Evolutionary conservation across 257 asterid species (phyloP).

Genomic region (Verbascum thapsus): DNA sequence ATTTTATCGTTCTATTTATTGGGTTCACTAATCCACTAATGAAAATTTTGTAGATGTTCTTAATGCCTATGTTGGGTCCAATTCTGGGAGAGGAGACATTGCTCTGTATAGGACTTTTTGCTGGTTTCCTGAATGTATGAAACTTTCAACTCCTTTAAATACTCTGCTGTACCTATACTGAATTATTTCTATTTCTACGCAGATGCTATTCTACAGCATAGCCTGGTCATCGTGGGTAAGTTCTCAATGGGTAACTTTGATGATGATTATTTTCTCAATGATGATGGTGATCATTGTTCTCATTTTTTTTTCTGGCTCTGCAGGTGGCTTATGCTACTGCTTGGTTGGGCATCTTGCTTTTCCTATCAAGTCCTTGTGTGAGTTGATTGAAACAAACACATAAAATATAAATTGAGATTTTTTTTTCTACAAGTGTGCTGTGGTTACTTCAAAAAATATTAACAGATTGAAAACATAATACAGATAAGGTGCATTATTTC

Average conservation of each 20-base stretch:
- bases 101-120: constrained; percentile 52
- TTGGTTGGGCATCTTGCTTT: constrained; percentile 47
- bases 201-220: constrained; percentile 79
- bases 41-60: constrained; percentile 41
- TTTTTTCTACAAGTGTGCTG: too few relatives aligned
- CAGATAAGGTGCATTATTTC: constrained; percentile 88
- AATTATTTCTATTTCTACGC: constrained; percentile 35
- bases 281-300: too few relatives aligned
- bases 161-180: neutral
- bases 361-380: constrained; percentile 78
- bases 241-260: neutral
- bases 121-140: constrained; percentile 37
- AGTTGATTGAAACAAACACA: constrained; percentile 38
- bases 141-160: neutral
- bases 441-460: constrained; percentile 3
- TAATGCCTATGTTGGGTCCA: constrained; percentile 59
- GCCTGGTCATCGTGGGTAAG: constrained; percentile 84
- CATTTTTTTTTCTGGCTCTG: neutral
- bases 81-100: constrained; percentile 52
- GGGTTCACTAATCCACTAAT: neutral
- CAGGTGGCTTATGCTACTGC: constrained; percentile 86
- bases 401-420: neutral
- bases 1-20: neutral
- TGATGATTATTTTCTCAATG: neutral
- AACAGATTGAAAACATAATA: constrained; percentile 21